Evolutionary conservation across 179 eudicot genomes (phyloP), one percentile per base, ranked within the genome.

Genomic region (Beta macrorhiza): DNA sequence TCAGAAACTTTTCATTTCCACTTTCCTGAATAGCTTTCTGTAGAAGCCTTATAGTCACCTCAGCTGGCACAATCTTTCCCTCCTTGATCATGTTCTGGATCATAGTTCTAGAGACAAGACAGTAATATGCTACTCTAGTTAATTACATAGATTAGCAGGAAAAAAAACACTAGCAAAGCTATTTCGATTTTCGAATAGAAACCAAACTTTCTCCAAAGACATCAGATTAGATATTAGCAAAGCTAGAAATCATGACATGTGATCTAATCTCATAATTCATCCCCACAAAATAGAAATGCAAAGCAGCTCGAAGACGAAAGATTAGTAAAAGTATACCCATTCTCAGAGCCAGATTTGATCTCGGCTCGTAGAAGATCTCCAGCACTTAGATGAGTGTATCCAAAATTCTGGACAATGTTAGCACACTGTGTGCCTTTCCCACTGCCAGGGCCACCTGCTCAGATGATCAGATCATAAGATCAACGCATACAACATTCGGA

Each of bases 371-470:
- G 91, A 83, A 96, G 97, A 86, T 94, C 99, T 56, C 99, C 99
- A 76, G 98, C 97, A 90, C 99, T 96, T 72, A 96, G 92, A 86
- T 96, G 99, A 76, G 95, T 91, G 89, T 88, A 96, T 49, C 99
- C 99, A 83, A 91, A 96, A 65, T 90, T 85, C 78, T 90, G 15
- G 25, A 92, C 99, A 80, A 96, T 94, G 67, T 92, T 91, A 74
- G 93, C 84, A 81, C 99, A 96, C 76, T 94, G 99, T 64, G 99
- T 96, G 52, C 99, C 98, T 89, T 96, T 94, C 59, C 99, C 98
- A 85, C 97, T 94, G 75, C 98, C 99, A 47, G 99, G 99, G 49
- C 99, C 99, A 83, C 99, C 99, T 96, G 89, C 77, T 83, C 82
- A 79, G 14, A 69, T 56, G 14, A 9, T 9, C 7, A 49, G 10